Evolutionary conservation across 2,329 filamentous ascomycete genomes (phyloP).

Genomic region (Pseudomassariella vexata): DNA sequence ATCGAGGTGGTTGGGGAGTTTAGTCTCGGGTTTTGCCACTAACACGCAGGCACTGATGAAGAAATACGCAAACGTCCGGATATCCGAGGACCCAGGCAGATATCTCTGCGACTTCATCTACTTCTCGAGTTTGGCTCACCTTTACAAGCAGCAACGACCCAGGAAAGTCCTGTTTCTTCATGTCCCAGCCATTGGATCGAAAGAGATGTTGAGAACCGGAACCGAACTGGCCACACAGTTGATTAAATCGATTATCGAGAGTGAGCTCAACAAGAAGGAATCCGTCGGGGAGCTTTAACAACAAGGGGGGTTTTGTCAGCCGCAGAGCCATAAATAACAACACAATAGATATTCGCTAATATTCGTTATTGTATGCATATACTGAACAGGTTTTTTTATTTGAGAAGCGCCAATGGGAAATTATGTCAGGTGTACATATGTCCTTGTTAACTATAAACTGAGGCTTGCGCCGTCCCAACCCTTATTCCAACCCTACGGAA

Average conservation of each 20-base stretch:
- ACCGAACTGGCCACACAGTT: slow-evolving; percentile 47
- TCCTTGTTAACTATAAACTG: no score
- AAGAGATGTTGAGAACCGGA: slow-evolving; percentile 41
- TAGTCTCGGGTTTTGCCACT: no score
- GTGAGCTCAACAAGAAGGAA: slow-evolving; percentile 12
- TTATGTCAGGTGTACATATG: no score
- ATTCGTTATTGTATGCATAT: no score
- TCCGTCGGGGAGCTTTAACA: no score
- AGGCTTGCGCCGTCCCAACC: no score
- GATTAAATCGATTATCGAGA: slow-evolving; percentile 50
- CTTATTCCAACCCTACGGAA: no score
- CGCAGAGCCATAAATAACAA: no score
- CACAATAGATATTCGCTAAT: no score
- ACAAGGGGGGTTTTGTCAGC: no score
- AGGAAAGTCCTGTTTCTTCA: slow-evolving; percentile 64
- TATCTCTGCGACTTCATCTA: slow-evolving; percentile 79
- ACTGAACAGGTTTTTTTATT: no score
- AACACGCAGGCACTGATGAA: slow-evolving; percentile 4
- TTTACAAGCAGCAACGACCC: slow-evolving; percentile 39
- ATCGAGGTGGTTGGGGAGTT: not conserved
- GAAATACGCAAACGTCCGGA: slow-evolving; percentile 40
- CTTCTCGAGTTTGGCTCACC: slow-evolving; percentile 59
- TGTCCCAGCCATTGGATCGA: slow-evolving; percentile 56
- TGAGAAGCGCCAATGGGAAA: no score
- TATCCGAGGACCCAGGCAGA: slow-evolving; percentile 65